phyloP scores from a whole-genome alignment of 768 basidiomycete species.

The Pulveroboletus ravenelii region DNA sequence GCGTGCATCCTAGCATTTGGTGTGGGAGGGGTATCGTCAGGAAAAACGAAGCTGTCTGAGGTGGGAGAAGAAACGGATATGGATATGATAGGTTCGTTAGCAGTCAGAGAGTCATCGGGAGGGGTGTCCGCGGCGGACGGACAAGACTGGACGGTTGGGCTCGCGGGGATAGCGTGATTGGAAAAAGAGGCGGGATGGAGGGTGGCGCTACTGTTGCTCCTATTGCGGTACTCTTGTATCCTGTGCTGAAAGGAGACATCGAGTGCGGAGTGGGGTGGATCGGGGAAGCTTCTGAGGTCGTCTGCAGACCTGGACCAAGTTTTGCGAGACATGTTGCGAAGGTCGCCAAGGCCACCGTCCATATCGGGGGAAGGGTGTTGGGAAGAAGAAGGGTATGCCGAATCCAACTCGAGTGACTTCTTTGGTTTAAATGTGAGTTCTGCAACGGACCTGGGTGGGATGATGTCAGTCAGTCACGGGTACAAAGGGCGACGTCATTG shows the following conservation, averaged over 20 bases:
- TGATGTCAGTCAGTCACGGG: constrained; percentile 20
- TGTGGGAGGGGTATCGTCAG: constrained; percentile 36
- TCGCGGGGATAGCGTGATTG: constrained; percentile 24
- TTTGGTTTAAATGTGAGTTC: constrained; percentile 51
- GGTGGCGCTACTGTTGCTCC: constrained; percentile 54
- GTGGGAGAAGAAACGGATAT: constrained; percentile 46
- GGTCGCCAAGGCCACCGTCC: constrained; percentile 52
- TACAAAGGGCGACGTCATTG: constrained; percentile 5
- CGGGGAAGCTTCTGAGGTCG: constrained; percentile 59
- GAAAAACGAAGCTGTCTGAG: constrained; percentile 31
- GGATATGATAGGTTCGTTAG: constrained; percentile 36
- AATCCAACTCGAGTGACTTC: constrained; percentile 42
- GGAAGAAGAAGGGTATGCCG: constrained; percentile 29
- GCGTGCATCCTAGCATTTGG: constrained; percentile 62
- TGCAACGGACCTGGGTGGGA: constrained; percentile 51
- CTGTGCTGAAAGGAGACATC: constrained; percentile 54
- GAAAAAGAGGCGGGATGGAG: constrained; percentile 35
- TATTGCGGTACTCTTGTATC: constrained; percentile 60
- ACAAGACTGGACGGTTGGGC: constrained; percentile 39
- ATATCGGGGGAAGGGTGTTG: constrained; percentile 27
- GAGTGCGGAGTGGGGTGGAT: constrained; percentile 32
- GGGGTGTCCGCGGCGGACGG: constrained; percentile 32
- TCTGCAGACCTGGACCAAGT: constrained; percentile 80
- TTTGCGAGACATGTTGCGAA: constrained; percentile 63
- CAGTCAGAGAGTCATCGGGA: constrained; percentile 11